Evolutionary conservation across 1,284 basidiomycete genomes (phyloP), one percentile per base, ranked within the genome.

Genomic region (Cutaneotrichosporon cutaneum): DNA sequence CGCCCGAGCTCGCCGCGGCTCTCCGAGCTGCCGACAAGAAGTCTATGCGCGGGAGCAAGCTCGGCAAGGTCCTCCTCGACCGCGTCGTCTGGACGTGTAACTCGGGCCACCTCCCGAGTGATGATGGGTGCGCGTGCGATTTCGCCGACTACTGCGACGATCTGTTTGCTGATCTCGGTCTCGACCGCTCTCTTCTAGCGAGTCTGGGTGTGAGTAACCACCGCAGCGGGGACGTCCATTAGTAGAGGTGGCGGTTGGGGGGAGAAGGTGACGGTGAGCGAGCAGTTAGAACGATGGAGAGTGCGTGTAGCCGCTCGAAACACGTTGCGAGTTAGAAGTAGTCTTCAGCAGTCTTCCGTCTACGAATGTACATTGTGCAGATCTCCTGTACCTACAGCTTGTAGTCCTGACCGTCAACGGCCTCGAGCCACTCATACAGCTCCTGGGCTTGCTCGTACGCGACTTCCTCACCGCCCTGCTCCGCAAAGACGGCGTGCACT

Each of bases 401-500:
- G 62, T 67, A 69, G 27, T 66, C 66, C 0, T 61, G 64, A 14
- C 61, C 64, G 1, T 55, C 58, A 36, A 62, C 45, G 2, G 50
- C 58, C 45, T 66, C 68, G 26, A 67, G 60, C 64, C 63, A 64
- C 24, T 62, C 62, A n/a, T 63, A 69, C 56, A 69, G 56, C 64
- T 66, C 62, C 36, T 64, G 61, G n/a, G 65, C 64, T 32, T 64
- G 57, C 30, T 59, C 53, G 47, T 59, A 58, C 13, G 64, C 69
- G 54, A 64, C 79, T 69, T 80, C 81, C 65, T 82, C 83, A 26
- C 74, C 72, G 1, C 85, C 85, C 9, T 85, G 72, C 14, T 82
- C 80, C 26, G 79, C 71, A 22, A 85, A 85, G 54, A 88, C 87
- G 33, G 82, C 81, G 47, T 76, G 66, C 5, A 85, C 85, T 71